Percentiles rank a stretch among this genome's conserved stretches.
Evolutionary conservation across 1,139 yeast species (phyloP).

Genomic region (Geotrichum bryndzae): DNA sequence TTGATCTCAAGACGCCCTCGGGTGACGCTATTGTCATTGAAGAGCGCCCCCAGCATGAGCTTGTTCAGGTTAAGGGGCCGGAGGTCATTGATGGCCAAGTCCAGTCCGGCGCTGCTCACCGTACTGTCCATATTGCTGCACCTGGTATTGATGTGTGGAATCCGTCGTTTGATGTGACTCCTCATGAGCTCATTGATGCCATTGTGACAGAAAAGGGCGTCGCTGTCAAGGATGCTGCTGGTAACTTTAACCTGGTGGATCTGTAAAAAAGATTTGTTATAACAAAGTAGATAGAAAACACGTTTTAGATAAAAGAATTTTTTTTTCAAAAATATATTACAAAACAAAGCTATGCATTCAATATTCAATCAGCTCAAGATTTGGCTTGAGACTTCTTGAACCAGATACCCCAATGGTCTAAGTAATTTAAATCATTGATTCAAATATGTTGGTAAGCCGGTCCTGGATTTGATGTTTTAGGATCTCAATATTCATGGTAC

Average conservation of each 20-base stretch:
- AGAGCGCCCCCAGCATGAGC: constrained; percentile 75
- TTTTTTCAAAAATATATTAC: too few relatives aligned
- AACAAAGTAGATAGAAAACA: neutral
- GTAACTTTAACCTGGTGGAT: constrained; percentile 29
- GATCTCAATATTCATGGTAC: too few relatives aligned
- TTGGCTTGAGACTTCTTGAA: too few relatives aligned
- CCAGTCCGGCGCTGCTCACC: constrained; percentile 27
- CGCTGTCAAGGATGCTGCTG: constrained; percentile 27
- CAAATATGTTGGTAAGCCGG: too few relatives aligned
- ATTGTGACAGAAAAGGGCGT: constrained; percentile 78
- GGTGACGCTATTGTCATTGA: constrained; percentile 81
- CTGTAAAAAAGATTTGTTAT: constrained; percentile 7
- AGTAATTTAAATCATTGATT: too few relatives aligned
- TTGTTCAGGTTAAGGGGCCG: constrained; percentile 72
- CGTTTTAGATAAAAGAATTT: too few relatives aligned
- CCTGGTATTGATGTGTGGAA: constrained; percentile 87
- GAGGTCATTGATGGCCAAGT: constrained; percentile 36
- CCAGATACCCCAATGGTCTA: too few relatives aligned
- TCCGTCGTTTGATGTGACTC: constrained; percentile 94
- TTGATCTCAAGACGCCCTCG: constrained; percentile 57
- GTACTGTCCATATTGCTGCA: constrained; percentile 71
- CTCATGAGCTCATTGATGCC: constrained; percentile 72
- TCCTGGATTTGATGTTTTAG: too few relatives aligned
- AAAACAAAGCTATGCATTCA: too few relatives aligned
- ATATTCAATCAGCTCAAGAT: too few relatives aligned